phyloP scores from a whole-genome alignment of 305 asterid species.

The Rubia tinctorum region DNA sequence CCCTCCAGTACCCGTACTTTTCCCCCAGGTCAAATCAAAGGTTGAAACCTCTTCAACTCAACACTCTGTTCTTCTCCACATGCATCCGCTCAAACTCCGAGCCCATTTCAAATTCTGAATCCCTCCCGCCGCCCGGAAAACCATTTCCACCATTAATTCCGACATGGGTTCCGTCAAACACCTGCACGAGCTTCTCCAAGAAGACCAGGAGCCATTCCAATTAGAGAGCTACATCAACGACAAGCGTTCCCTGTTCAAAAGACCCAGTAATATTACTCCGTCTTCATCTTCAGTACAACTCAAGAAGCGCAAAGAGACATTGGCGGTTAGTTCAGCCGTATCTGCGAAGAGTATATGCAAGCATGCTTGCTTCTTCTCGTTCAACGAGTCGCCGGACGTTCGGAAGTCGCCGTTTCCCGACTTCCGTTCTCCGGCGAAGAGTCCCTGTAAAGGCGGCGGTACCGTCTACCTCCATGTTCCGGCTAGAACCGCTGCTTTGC shows the following conservation, averaged over 20 bases:
- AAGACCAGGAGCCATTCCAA: conserved; percentile 84
- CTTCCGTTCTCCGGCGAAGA: conserved; percentile 44
- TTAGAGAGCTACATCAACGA: conserved; percentile 63
- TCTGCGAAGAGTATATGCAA: conserved; percentile 34
- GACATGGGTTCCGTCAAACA: conserved; percentile 30
- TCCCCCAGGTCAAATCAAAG: background rate
- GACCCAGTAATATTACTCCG: background rate
- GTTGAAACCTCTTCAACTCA: conserved; percentile 44
- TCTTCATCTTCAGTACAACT: conserved; percentile 21
- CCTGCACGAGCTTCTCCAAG: conserved; percentile 65
- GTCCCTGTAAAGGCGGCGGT: conserved; percentile 37
- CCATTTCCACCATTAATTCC: background rate
- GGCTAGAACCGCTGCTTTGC: conserved; percentile 55
- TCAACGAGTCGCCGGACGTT: conserved; percentile 56
- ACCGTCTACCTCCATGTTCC: conserved; percentile 63
- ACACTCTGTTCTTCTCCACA: background rate
- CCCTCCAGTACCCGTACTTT: background rate
- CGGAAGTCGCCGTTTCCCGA: conserved; percentile 46
- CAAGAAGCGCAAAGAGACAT: conserved; percentile 30
- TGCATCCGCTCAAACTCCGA: conserved; percentile 18
- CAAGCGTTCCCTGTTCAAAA: conserved; percentile 39
- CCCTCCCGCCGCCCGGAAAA: background rate
- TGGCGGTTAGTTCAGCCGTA: background rate
- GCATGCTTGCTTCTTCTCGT: conserved; percentile 67
- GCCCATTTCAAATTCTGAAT: conserved; percentile 18